Base-by-base conservation (phyloP, 169 alveolate genomes). In the Perkinsus chesapeaki region DNA sequence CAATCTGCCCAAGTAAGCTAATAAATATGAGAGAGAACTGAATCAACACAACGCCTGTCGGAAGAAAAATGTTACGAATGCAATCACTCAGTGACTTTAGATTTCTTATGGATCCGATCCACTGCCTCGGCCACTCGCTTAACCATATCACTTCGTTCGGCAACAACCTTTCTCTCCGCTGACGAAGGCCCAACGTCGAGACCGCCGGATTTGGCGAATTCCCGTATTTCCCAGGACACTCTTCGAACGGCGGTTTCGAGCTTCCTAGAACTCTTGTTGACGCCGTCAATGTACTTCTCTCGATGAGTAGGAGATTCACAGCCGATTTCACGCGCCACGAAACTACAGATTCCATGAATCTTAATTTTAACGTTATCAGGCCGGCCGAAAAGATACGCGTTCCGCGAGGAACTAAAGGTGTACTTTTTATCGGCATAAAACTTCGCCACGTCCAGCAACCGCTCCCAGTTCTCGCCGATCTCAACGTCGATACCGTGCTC, bases 291-390 rank as follows among this genome's bases (percentile, higher is more conserved):
- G 23, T 60, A 16, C 36, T 34, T 27, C 82, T 60, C 82, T 60
- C 82, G 82, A 60, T 60, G 82, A 5, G 12, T 5, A 27, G 82
- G 82, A 60, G 82, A 60, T 16, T 60, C 82, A 16, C 82, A 60
- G 82, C 82, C 82, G 82, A 60, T 3, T 60, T 60, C 82, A 60
- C 82, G 82, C 82, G 82, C 82, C 82, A 60, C 82, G 23, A 60
- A 60, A 60, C 82, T 60, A 16, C 82, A 60, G 12, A 60, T 60
- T 20, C 82, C 82, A 16, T 60, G 82, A 20, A 60, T 12, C 7
- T 34, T 60, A 60, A 60, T 60, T 60, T 60, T 60, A 5, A 60
- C 27, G 27, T 60, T 60, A 27, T 1, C 37, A 34, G 82, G 82
- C 12, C 23, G 12, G 31, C 82, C 82, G 82, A 60, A 60, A 34